A percentile compares a stretch with the other conserved stretches of the same genome.
Evolutionary conservation across 2,329 filamentous ascomycete species (phyloP).

Genomic region (Byssochlamys sp.): DNA sequence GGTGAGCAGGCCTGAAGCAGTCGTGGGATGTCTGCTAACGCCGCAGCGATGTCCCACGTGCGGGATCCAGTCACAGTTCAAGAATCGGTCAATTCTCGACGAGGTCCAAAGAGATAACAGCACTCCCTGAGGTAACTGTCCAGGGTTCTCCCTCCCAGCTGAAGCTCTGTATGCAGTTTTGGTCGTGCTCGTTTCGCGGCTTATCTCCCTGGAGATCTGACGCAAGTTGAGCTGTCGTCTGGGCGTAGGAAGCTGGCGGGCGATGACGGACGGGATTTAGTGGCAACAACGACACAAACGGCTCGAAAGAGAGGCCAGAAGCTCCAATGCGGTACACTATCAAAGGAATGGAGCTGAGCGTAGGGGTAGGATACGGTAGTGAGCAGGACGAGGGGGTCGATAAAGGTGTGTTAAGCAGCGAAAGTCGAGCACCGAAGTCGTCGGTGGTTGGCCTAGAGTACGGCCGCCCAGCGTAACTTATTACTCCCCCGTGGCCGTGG

Average conservation of each 20-base stretch:
- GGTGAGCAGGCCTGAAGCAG: conserved; percentile 32
- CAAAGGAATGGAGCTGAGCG: not conserved
- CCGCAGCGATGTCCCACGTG: not conserved
- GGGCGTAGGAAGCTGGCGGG: not conserved
- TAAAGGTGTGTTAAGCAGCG: not conserved
- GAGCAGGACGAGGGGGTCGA: not conserved
- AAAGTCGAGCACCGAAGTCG: not conserved
- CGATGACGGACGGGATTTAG: not conserved
- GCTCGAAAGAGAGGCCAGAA: not conserved
- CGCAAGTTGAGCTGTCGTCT: not conserved
- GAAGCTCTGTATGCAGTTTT: not conserved
- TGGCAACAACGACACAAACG: not conserved
- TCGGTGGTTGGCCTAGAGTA: not conserved
- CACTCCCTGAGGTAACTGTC: not conserved
- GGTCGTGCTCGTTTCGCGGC: not conserved
- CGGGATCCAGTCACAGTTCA: not conserved
- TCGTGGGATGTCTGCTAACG: not conserved
- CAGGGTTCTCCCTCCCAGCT: not conserved
- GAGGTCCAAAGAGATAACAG: not conserved
- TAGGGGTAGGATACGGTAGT: not conserved
- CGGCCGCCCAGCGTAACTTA: not conserved
- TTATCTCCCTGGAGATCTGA: not conserved
- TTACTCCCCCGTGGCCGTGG: not conserved
- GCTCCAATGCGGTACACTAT: not conserved
- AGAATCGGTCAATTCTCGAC: not conserved